phyloP scores from a whole-genome alignment of 2,329 filamentous ascomycete genomes.

The Cordyceps farinosa region DNA sequence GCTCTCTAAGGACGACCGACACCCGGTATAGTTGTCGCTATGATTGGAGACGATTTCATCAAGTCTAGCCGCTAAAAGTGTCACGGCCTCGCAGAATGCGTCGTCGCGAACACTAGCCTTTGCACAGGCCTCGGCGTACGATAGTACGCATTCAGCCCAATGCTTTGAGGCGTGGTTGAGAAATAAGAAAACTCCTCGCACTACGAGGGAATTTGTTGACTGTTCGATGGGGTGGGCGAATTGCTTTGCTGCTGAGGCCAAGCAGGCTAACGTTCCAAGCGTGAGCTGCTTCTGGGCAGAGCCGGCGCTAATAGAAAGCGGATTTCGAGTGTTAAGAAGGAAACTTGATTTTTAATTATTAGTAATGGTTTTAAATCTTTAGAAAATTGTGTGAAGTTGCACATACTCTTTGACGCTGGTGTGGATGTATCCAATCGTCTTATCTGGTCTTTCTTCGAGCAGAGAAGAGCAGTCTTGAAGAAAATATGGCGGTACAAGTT shows the following conservation, averaged over 20 bases:
- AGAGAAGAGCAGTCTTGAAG: slow-evolving; percentile 25
- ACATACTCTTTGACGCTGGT: slow-evolving; percentile 28
- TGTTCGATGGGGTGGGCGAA: background rate
- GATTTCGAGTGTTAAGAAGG: background rate
- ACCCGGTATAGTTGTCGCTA: too few relatives aligned
- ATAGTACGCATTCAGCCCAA: background rate
- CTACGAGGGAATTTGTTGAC: background rate
- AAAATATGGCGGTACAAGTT: slow-evolving; percentile 25
- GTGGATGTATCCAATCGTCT: slow-evolving; percentile 27
- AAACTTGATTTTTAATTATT: background rate
- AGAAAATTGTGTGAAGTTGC: background rate
- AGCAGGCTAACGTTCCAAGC: background rate
- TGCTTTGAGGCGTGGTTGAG: background rate
- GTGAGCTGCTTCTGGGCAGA: background rate
- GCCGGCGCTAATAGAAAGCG: background rate
- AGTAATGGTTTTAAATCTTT: too few relatives aligned
- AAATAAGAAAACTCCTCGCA: background rate
- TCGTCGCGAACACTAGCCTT: background rate
- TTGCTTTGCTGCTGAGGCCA: background rate
- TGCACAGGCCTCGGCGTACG: background rate
- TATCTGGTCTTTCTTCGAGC: slow-evolving; percentile 25
- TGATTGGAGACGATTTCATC: too few relatives aligned
- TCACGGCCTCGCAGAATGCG: background rate
- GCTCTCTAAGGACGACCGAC: too few relatives aligned
- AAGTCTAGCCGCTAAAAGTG: background rate